Evolutionary conservation across 1,284 basidiomycete species (phyloP), one percentile per base, ranked within the genome.

Genomic region (Cryptococcus wingfieldii): DNA sequence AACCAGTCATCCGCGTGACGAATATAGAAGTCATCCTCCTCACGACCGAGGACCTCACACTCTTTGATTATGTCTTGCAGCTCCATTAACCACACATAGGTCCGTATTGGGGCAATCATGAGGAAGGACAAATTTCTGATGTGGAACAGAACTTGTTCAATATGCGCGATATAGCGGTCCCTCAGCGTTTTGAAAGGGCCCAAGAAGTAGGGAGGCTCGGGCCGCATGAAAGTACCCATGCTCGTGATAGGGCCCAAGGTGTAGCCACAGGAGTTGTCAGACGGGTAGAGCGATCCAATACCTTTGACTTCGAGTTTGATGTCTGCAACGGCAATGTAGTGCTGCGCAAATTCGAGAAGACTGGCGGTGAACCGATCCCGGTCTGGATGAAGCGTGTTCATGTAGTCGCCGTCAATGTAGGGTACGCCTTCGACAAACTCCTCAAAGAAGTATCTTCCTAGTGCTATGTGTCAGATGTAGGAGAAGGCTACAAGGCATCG

Each of bases 1-100:
- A 64, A 66, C 50, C 71, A 72, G 44, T 71, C 68, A 51, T 76
- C 70, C 59, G 59, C 66, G 51, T 74, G 72, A 55, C 65, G 68
- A 44, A 74, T 56, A 43, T 56, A 75, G 47, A 66, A 68, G 1
- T 28, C 39, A 6, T 49, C 39, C 5, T 51, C 53, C 7, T 55
- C 43, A 27, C 47, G 18, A 8, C n/a, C 44, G 14, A 58, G 37
- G 5, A 18, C 37, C 16, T 23, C 37, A n/a, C 38, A 43, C 19
- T 13, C 28, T 14, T 2, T 27, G 2, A 61, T 52, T 8, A 58
- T 19, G 13, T 55, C 56, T 27, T 34, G 46, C 18, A 56, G 23
- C 37, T 56, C 56, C 16, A 59, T 28, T 43, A 54, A 47, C 47
- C 39, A 47, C 5, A 59, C 44, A 52, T 59, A 61, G 3, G 37